Evolutionary conservation across 805 yeast species (phyloP).

Genomic region (Cyberlindnera americana): DNA sequence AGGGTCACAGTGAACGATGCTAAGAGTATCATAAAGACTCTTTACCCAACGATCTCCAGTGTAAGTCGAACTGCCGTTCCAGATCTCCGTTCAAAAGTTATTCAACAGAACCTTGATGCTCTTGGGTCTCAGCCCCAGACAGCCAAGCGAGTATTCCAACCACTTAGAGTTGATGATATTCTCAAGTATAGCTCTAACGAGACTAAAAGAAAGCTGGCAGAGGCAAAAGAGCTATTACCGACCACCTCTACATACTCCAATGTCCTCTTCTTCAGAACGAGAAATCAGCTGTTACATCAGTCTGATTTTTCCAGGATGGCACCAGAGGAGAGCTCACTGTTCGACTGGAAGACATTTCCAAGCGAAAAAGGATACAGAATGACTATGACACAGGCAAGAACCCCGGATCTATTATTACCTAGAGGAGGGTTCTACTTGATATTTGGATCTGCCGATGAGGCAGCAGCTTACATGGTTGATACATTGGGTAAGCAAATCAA

Average conservation of each 20-base stretch:
- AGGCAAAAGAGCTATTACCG: constrained; percentile 8
- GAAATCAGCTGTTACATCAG: constrained; percentile 34
- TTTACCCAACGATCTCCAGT: constrained; percentile 41
- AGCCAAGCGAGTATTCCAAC: constrained; percentile 6
- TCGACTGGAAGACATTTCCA: constrained; percentile 27
- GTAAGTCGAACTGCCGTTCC: constrained; percentile 1
- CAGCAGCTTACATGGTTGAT: constrained; percentile 50
- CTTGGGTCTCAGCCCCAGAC: constrained; percentile 22
- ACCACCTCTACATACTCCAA: constrained; percentile 23
- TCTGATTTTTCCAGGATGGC: constrained; percentile 39
- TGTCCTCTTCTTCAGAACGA: constrained; percentile 37
- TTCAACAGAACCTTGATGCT: constrained; percentile 2
- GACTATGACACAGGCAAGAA: constrained; percentile 46
- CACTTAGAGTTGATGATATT: constrained; percentile 7
- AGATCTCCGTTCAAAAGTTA: constrained; percentile 1
- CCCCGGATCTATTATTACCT: constrained; percentile 41
- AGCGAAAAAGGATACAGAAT: constrained; percentile 21
- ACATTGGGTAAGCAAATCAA: constrained; percentile 45
- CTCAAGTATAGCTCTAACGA: constrained; percentile 4
- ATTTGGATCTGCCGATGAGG: constrained; percentile 45
- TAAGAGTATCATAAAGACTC: constrained; percentile 25
- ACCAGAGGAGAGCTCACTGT: constrained; percentile 27
- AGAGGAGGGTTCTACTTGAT: constrained; percentile 50
- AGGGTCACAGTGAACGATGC: constrained; percentile 13
- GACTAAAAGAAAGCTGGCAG: constrained; percentile 3